Evolutionary conservation across 2,329 filamentous ascomycete species (phyloP), one percentile per base, ranked within the genome.

Genomic region (Xylariaceae sp.): DNA sequence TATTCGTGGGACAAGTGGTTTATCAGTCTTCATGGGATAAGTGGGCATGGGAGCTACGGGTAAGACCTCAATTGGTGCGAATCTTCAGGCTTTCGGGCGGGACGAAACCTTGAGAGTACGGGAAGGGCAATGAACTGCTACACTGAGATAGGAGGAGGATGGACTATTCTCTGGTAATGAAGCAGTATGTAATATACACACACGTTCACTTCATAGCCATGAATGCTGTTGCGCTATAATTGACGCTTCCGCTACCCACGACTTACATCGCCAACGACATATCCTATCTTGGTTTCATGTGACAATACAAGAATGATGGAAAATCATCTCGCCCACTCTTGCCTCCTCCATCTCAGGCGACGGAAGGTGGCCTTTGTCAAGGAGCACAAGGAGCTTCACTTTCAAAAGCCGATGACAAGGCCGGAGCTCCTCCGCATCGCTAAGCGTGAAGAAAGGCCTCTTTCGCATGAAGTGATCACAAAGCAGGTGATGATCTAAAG

Each of bases 121-220:
- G 22, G 7, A 28, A 28, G 22, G 22, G 4, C 22, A 7, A 28
- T 28, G 22, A 28, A 28, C 22, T 28, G 22, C 22, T n/a, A 28
- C 22, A 28, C 22, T 28, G 22, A 28, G 22, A 28, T 28, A 7
- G 22, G 22, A 7, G 7, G 22, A 28, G 4, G 4, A 7, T 5
- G 22, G 22, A 28, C 22, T 28, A 7, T 28, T 28, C 4, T 28
- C 22, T 28, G 42, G 46, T 53, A 44, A 45, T 22, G 31, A 43
- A 47, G 43, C 45, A 49, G 44, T 48, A 51, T 55, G 54, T 59
- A 55, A 55, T 57, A 55, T 47, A 58, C 36, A 47, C 22, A 45
- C 45, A 55, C 49, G 31, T 54, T 57, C 52, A 47, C 54, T 56
- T 50, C 48, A 7, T 7, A 4, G 22, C 22, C 7, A 4, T 28